Evolutionary conservation across 164 flowering plant genomes (phyloP).

Genomic region (Saururus chinensis): DNA sequence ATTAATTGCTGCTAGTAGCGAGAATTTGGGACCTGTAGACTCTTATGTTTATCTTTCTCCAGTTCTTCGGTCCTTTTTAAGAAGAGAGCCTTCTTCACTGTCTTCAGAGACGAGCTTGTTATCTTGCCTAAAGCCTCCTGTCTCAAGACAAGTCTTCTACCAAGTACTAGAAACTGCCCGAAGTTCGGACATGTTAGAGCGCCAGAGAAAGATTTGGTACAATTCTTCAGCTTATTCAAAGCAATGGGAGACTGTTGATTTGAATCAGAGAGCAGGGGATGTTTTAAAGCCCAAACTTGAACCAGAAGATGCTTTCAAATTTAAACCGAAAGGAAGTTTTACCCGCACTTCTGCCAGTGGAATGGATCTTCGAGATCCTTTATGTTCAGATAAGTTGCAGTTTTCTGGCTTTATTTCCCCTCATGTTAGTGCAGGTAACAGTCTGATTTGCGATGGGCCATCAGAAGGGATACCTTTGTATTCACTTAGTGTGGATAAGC

Average conservation of each 20-base stretch:
- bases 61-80: conserved; percentile 70
- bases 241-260: conserved; percentile 38
- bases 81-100: conserved; percentile 80
- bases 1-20: conserved; percentile 82
- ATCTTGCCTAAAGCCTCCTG: conserved; percentile 83
- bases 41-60: conserved; percentile 89
- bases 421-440: conserved; percentile 48
- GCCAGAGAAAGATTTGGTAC: conserved; percentile 98
- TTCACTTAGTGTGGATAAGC: conserved; percentile 69
- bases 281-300: conserved; percentile 34
- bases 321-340: conserved; percentile 40
- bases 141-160: conserved; percentile 58
- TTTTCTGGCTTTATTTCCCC: conserved; percentile 79
- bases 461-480: conserved; percentile 91
- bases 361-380: conserved; percentile 39
- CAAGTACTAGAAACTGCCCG: conserved; percentile 65
- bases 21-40: conserved; percentile 80
- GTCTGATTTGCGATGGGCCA: conserved; percentile 58
- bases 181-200: conserved; percentile 90
- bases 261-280: conserved; percentile 28
- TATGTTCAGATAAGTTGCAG: conserved; percentile 64
- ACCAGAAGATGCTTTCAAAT: conserved; percentile 31
- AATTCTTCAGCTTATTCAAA: conserved; percentile 47
- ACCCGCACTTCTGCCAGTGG: conserved; percentile 27
- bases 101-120: conserved; percentile 68